Percentiles rank a stretch among this genome's conserved stretches.
phyloP scores from a whole-genome alignment of 768 basidiomycete genomes.

The Naganishia friedmannii region DNA sequence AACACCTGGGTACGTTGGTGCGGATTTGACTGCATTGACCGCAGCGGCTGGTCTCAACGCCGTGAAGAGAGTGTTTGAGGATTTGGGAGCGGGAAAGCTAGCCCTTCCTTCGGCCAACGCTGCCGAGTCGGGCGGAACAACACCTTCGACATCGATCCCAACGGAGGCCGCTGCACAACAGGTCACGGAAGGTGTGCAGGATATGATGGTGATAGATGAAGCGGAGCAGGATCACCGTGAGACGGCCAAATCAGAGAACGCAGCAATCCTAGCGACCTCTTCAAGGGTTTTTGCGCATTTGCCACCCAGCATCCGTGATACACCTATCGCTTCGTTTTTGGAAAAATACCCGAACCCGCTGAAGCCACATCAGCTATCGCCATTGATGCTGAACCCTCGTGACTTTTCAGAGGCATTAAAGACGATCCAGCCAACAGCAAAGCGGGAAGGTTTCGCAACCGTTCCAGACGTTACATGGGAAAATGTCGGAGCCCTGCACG shows the following conservation, averaged over 20 bases:
- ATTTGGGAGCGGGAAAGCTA: conserved; percentile 59
- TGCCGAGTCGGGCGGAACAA: not conserved
- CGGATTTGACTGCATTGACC: conserved; percentile 83
- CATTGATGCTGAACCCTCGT: conserved; percentile 71
- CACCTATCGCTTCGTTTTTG: conserved; percentile 84
- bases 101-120: conserved; percentile 30
- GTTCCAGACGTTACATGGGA: conserved; percentile 94
- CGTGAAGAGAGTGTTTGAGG: conserved; percentile 89
- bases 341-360: conserved; percentile 78
- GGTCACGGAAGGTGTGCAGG: conserved; percentile 38
- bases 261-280: conserved; percentile 48
- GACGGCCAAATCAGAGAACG: not conserved
- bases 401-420: conserved; percentile 82
- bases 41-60: conserved; percentile 93
- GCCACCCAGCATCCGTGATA: conserved; percentile 54
- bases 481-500: conserved; percentile 87
- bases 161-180: conserved; percentile 34
- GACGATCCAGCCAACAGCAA: conserved; percentile 90
- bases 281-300: conserved; percentile 49
- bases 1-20: conserved; percentile 96
- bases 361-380: conserved; percentile 70
- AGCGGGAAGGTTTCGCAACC: conserved; percentile 96
- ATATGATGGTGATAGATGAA: conserved; percentile 50
- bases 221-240: conserved; percentile 11
- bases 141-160: not conserved